Percentiles rank a stretch among this genome's conserved stretches.
Evolutionary conservation across 441 rosid species (phyloP).

Genomic region (Manihot esculenta): DNA sequence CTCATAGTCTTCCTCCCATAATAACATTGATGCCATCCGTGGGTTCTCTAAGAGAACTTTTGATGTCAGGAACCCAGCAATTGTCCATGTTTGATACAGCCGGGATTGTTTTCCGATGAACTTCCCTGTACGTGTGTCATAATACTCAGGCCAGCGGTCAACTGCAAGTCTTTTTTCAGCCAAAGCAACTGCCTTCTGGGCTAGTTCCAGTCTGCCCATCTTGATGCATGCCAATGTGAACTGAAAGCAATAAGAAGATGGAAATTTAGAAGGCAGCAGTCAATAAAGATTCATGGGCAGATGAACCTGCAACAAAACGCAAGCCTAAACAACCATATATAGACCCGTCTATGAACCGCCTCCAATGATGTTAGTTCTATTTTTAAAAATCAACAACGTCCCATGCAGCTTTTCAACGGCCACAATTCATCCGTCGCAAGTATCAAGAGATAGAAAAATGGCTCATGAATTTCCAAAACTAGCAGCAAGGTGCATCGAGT

Average conservation of each 20-base stretch:
- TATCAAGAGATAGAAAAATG: slow-evolving; percentile 1
- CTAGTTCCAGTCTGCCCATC: slow-evolving; percentile 80
- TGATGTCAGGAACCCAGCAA: slow-evolving; percentile 81
- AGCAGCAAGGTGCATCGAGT: not conserved
- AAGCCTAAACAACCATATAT: not conserved
- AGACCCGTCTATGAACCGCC: not conserved
- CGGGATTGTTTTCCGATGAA: slow-evolving; percentile 87
- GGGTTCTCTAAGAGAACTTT: slow-evolving; percentile 78
- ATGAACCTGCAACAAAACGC: slow-evolving; percentile 3
- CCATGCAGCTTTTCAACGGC: not conserved
- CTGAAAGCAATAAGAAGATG: slow-evolving; percentile 37
- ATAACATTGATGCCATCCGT: slow-evolving; percentile 69
- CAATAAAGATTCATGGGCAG: not conserved
- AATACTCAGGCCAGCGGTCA: slow-evolving; percentile 93
- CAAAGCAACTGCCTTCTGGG: slow-evolving; percentile 69
- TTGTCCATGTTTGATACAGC: slow-evolving; percentile 90
- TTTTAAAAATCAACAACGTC: not conserved
- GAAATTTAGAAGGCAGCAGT: not conserved
- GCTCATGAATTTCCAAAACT: not conserved
- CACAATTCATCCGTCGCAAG: not conserved
- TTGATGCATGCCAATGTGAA: slow-evolving; percentile 96
- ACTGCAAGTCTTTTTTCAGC: slow-evolving; percentile 72
- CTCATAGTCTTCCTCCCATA: slow-evolving; percentile 94
- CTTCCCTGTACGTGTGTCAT: slow-evolving; percentile 77
- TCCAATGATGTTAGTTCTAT: not conserved